Conservation (phyloP, 2,329 filamentous ascomycete species). For the Colletotrichum sp. region DNA sequence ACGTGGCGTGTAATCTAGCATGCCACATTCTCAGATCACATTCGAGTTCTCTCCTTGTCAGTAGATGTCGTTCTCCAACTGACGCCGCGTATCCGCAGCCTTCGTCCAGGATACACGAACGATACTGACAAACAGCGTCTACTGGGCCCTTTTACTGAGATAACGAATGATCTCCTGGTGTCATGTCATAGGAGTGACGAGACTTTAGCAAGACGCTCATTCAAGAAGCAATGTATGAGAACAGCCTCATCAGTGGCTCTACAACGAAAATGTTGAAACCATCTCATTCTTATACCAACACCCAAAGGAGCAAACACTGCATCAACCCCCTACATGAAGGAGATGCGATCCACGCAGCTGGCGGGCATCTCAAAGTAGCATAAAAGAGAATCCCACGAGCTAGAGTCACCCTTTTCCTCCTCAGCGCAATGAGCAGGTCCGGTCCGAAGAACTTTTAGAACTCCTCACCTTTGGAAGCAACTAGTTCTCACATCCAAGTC, state of each 20-base stretch:
- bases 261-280: accelerated
- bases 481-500: accelerated
- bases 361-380: accelerated
- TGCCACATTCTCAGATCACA: not conserved
- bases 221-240: accelerated
- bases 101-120: accelerated
- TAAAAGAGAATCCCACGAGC: not conserved
- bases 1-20: no score
- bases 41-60: accelerated
- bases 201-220: accelerated
- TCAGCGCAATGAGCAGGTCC: accelerated
- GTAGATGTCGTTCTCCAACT: not conserved
- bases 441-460: no score
- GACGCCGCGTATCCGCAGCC: accelerated
- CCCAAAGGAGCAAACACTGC: no score
- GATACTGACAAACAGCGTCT: not conserved
- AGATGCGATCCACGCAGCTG: accelerated
- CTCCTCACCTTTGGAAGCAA: accelerated
- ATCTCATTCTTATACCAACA: not conserved
- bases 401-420: not conserved
- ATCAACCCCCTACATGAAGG: no score
- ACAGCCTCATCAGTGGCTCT: not conserved
- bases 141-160: accelerated
- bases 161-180: not conserved
- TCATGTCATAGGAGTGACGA: accelerated